These are phyloP conservation scores for Jacaranda mimosifolia DNA, from an alignment of 257 asterid genomes.

Conservation along the genomic window DNA sequence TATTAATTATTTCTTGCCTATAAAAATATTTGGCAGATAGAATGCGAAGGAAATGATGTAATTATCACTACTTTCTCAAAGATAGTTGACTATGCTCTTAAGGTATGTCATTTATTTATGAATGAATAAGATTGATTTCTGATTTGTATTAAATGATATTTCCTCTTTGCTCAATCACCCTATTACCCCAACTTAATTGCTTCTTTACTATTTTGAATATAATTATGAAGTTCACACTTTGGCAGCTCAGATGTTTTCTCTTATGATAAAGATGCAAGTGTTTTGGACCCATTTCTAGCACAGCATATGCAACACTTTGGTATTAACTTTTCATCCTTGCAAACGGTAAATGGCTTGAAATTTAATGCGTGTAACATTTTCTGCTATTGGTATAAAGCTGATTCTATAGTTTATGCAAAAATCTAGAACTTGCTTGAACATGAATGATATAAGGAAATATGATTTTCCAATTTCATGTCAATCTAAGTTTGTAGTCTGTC, in stretches of 20 bases:
- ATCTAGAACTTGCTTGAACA: conserved; percentile 5
- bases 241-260: conserved; percentile 99
- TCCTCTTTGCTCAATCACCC: background rate
- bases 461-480: background rate
- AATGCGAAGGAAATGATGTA: conserved; percentile 81
- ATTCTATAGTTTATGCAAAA: background rate
- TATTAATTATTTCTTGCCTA: conserved; percentile 24
- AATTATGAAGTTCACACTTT: conserved; percentile 68
- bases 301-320: conserved; percentile 96
- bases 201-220: conserved; percentile 45
- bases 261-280: conserved; percentile 93
- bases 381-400: conserved; percentile 4
- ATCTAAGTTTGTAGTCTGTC: background rate
- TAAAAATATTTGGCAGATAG: conserved; percentile 58
- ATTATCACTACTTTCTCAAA: conserved; percentile 86
- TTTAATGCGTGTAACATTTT: conserved; percentile 28
- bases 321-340: conserved; percentile 93
- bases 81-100: conserved; percentile 89
- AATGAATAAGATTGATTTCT: conserved; percentile 22
- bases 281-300: conserved; percentile 92
- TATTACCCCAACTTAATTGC: conserved; percentile 28
- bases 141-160: conserved; percentile 24
- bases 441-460: conserved; percentile 2
- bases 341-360: conserved; percentile 73
- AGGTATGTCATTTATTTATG: conserved; percentile 59